These are phyloP conservation scores for Rhodotorula sp. DNA, from an alignment of 1,284 basidiomycete species.

Conservation along the genomic window DNA sequence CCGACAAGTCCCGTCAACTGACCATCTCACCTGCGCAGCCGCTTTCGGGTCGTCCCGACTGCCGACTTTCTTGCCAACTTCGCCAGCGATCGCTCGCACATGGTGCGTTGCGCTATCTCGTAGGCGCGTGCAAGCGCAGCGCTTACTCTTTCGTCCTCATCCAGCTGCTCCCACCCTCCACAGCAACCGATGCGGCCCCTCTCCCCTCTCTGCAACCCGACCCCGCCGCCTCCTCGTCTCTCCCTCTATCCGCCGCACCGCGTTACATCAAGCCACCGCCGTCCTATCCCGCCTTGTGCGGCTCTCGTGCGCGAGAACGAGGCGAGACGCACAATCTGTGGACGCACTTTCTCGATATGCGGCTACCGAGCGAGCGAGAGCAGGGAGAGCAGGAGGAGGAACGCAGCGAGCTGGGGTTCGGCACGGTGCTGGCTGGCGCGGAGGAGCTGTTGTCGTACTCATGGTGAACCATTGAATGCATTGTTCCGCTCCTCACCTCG, in stretches of 20 bases:
- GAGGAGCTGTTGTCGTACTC: not conserved
- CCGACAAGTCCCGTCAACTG: too few species aligned
- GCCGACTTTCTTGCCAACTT: conserved; percentile 60
- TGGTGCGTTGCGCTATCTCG: conserved; percentile 56
- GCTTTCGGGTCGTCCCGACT: conserved; percentile 60
- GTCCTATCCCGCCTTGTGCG: conserved; percentile 59
- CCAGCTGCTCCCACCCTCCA: not conserved
- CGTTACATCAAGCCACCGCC: conserved; percentile 57
- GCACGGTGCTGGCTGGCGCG: not conserved
- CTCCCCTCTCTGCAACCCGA: not conserved
- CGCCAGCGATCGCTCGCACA: conserved; percentile 75
- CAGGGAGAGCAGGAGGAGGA: not conserved
- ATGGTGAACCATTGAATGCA: not conserved
- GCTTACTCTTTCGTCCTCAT: not conserved
- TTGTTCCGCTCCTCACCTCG: not conserved
- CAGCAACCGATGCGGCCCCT: conserved; percentile 18
- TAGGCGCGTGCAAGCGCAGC: too few species aligned
- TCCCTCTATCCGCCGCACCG: not conserved
- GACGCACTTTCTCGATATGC: conserved; percentile 63
- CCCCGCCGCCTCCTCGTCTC: not conserved
- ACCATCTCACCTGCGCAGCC: conserved; percentile 43
- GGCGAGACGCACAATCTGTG: conserved; percentile 64
- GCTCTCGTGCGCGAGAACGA: conserved; percentile 53
- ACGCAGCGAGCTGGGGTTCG: not conserved
- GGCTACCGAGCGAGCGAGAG: not conserved